These are phyloP conservation scores for Colletotrichum plurivorum DNA, from an alignment of 2,329 filamentous ascomycete genomes.

Conservation along the genomic window DNA sequence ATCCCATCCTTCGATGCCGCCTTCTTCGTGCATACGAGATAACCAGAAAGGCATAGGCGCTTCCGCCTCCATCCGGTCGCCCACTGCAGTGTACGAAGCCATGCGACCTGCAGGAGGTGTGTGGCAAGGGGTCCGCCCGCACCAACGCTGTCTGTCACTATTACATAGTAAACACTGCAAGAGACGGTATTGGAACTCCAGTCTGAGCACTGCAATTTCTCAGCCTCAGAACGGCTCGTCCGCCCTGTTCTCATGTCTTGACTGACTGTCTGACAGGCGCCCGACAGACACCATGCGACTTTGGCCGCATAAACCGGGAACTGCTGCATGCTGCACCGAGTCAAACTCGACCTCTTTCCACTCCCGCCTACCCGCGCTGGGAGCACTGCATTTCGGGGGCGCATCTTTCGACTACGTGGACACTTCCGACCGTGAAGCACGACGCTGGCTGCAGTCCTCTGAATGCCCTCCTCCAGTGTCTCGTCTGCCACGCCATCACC, in stretches of 20 bases:
- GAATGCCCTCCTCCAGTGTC: no score
- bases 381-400: slow-evolving; percentile 6
- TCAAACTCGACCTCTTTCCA: slow-evolving; percentile 5
- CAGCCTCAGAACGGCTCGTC: slow-evolving; percentile 28
- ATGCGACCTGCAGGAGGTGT: slow-evolving; percentile 27
- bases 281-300: not conserved
- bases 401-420: slow-evolving; percentile 24
- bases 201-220: not conserved
- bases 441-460: not conserved
- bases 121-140: slow-evolving; percentile 5
- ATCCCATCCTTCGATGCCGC: not conserved
- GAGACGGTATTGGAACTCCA: no score
- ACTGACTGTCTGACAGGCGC: slow-evolving; percentile 9
- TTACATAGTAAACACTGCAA: no score
- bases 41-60: slow-evolving; percentile 11
- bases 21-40: slow-evolving; percentile 4
- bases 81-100: not conserved
- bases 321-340: slow-evolving; percentile 5
- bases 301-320: not conserved
- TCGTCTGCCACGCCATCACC: not conserved
- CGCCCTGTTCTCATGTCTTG: slow-evolving; percentile 19
- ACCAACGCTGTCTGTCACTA: not conserved
- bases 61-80: not conserved
- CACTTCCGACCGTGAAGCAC: not conserved
- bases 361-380: not conserved